Conservation (phyloP, 2,329 filamentous ascomycete species). For the Meredithiella fracta region DNA sequence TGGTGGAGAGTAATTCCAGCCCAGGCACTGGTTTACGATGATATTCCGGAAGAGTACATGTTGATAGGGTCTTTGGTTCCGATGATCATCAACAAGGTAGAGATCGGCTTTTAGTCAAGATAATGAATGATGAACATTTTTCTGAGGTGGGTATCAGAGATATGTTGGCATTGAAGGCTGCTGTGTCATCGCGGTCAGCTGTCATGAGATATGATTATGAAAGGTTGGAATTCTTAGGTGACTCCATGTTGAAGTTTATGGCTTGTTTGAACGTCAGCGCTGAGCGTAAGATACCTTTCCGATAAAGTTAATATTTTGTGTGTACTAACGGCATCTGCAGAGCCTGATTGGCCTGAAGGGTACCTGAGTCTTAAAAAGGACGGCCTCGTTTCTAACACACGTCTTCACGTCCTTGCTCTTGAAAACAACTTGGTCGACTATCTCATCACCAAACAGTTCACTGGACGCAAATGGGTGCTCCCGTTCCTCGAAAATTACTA, state of each 20-base stretch:
- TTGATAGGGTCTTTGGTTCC: conserved; percentile 50
- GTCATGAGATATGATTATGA: conserved; percentile 55
- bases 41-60: conserved; percentile 27
- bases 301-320: background rate
- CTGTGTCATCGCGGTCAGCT: conserved; percentile 52
- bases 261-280: conserved; percentile 48
- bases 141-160: conserved; percentile 33
- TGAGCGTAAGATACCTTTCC: conserved; percentile 26
- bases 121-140: conserved; percentile 30
- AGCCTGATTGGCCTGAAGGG: conserved; percentile 59
- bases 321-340: conserved; percentile 21
- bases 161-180: conserved; percentile 42
- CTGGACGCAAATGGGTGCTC: conserved; percentile 55
- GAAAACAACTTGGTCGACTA: conserved; percentile 51
- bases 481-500: conserved; percentile 33
- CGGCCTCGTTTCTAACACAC: conserved; percentile 54
- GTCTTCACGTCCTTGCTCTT: conserved; percentile 49
- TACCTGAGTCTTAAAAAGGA: conserved; percentile 55
- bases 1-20: conserved; percentile 31
- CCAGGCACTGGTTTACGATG: conserved; percentile 33
- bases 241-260: conserved; percentile 63
- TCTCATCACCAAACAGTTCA: conserved; percentile 54
- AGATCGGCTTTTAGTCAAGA: conserved; percentile 41
- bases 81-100: conserved; percentile 53
- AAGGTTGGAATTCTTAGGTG: conserved; percentile 72